Conservation (phyloP, 1,284 basidiomycete genomes). For the Cyathus pygmaeus region DNA sequence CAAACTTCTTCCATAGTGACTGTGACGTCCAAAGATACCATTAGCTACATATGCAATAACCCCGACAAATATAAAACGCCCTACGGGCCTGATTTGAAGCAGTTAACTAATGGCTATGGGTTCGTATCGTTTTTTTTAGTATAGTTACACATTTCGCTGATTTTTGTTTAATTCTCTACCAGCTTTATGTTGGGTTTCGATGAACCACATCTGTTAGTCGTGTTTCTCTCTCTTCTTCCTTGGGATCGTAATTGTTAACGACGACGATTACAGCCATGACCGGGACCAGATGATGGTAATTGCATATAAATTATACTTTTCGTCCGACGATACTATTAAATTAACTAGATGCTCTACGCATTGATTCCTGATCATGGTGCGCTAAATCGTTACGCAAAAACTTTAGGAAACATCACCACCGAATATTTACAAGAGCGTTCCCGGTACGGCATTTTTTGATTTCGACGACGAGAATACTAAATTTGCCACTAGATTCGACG, state of each 20-base stretch:
- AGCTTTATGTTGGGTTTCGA: constrained; percentile 39
- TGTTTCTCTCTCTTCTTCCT: too few relatives aligned
- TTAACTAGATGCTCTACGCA: constrained; percentile 23
- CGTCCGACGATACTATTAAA: not conserved
- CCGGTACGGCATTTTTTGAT: too few relatives aligned
- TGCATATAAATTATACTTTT: not conserved
- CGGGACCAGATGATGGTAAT: constrained; percentile 24
- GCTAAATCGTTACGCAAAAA: constrained; percentile 14
- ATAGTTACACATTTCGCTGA: too few relatives aligned
- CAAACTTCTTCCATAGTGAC: constrained; percentile 7
- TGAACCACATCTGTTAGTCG: constrained; percentile 33
- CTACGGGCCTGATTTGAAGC: constrained; percentile 23
- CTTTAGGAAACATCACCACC: not conserved
- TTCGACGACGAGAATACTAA: too few relatives aligned
- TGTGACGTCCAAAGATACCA: constrained; percentile 20
- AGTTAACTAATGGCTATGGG: constrained; percentile 41
- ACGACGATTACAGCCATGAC: too few relatives aligned
- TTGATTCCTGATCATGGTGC: constrained; percentile 30
- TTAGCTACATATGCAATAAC: constrained; percentile 46
- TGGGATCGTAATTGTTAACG: too few relatives aligned
- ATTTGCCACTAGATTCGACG: too few relatives aligned
- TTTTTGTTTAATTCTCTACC: not conserved
- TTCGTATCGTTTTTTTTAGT: constrained; percentile 9
- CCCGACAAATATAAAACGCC: constrained; percentile 34
- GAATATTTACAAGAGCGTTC: constrained; percentile 2